phyloP scores from a whole-genome alignment of 257 asterid species.

The Jasminum sambac region DNA sequence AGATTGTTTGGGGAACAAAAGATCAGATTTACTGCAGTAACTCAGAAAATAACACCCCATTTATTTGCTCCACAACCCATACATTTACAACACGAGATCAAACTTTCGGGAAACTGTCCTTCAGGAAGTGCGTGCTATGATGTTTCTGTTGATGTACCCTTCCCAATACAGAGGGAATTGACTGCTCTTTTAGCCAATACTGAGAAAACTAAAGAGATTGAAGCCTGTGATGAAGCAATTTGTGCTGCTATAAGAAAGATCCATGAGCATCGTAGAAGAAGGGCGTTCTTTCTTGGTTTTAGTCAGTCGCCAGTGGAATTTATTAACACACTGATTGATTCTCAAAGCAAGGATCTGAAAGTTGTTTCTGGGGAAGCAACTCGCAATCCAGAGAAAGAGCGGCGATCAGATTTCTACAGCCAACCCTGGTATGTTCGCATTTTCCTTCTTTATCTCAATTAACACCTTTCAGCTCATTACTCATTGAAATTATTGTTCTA shows the following conservation, averaged over 20 bases:
- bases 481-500: neutral
- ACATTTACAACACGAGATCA: conserved; percentile 88
- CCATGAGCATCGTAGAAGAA: conserved; percentile 85
- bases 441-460: neutral
- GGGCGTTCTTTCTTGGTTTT: conserved; percentile 97
- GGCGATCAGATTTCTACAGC: conserved; percentile 78
- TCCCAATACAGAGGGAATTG: conserved; percentile 92
- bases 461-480: neutral
- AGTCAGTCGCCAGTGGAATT: conserved; percentile 98
- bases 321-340: conserved; percentile 78
- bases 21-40: conserved; percentile 76
- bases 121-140: conserved; percentile 93
- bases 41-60: conserved; percentile 77
- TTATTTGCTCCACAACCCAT: conserved; percentile 86
- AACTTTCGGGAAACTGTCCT: conserved; percentile 83
- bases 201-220: conserved; percentile 92
- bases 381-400: conserved; percentile 85
- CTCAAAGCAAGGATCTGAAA: conserved; percentile 89
- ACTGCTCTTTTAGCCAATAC: conserved; percentile 76
- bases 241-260: conserved; percentile 88
- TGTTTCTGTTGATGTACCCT: conserved; percentile 84
- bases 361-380: conserved; percentile 75
- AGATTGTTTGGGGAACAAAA: conserved; percentile 79
- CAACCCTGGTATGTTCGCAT: conserved; percentile 79
- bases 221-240: conserved; percentile 92